Evolutionary conservation across 163 green algal species (phyloP), one percentile per base, ranked within the genome.

Genomic region (Prototheca stagnorum): DNA sequence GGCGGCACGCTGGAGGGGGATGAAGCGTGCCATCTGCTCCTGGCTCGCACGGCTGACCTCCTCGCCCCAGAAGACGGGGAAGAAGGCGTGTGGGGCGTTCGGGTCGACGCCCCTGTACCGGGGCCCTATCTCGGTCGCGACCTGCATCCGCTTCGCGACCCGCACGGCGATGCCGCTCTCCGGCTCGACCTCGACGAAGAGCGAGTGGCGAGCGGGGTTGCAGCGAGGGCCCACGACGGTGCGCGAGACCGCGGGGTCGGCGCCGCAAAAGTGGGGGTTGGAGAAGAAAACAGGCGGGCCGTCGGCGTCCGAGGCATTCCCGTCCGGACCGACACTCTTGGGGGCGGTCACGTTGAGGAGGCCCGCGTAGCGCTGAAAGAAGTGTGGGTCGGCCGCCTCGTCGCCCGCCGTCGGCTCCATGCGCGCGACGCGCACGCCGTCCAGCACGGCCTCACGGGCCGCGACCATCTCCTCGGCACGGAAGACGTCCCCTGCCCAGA

Each of bases 11-110:
- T 31, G 28, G 20, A 5, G 16, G 17, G 12, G 21, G 22, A 2
- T 35, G 12, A 41, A 39, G 14, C 17, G 21, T 17, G 35, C 11
- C 40, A 36, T 36, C 41, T 51, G 33, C 51, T 33, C 39, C 24
- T 35, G 15, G 4, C 17, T 37, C 31, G 23, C 27, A 12, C 36
- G 36, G 8, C 44, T 54, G 21, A 33, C 25, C 40, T 65, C 59
- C 22, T 74, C 54, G 2, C 45, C 64, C 66, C 66, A 71, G 37
- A 76, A 71, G 14, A 76, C 54, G n/a, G 67, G 67, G 28, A 76
- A 44, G 29, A 61, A 57, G 2, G 67, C 72, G 33, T 53, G 35
- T n/a, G 27, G 34, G 16, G 64, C 35, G n/a, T 27, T 2, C 5
- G 41, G 23, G 23, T 72, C 62, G 2, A 72, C 46, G 4, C 20